Conservation (phyloP, 2,329 filamentous ascomycete genomes). For the Paraconiothyrium brasiliense region DNA sequence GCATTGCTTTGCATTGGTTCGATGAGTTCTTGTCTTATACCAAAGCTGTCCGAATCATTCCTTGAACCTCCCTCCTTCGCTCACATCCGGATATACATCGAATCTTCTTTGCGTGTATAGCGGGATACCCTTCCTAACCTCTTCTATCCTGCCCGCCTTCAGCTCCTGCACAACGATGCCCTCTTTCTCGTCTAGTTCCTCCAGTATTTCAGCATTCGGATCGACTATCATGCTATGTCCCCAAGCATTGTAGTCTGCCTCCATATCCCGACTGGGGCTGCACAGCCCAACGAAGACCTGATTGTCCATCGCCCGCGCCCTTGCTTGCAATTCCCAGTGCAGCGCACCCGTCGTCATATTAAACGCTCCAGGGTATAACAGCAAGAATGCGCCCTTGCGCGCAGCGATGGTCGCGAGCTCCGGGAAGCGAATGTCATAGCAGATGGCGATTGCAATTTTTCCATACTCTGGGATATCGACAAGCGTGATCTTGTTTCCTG, state of each 20-base stretch:
- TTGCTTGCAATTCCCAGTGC: conserved; percentile 87
- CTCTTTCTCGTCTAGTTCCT: conserved; percentile 81
- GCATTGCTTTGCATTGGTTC: too few species aligned
- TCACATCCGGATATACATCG: conserved; percentile 92
- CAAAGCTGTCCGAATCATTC: conserved; percentile 2
- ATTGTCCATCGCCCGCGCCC: conserved; percentile 89
- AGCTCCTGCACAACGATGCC: conserved; percentile 73
- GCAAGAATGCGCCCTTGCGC: conserved; percentile 82
- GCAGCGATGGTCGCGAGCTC: conserved; percentile 91
- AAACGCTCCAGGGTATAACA: conserved; percentile 96
- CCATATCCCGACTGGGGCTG: conserved; percentile 83
- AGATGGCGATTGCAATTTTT: conserved; percentile 87
- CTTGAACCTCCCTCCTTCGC: conserved; percentile 19
- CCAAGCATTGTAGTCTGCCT: conserved; percentile 85
- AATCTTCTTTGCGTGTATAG: conserved; percentile 86
- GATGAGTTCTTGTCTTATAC: too few species aligned
- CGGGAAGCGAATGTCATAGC: conserved; percentile 97
- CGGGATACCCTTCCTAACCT: conserved; percentile 75
- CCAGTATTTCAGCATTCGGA: conserved; percentile 84
- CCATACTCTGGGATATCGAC: conserved; percentile 90
- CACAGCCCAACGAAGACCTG: conserved; percentile 94
- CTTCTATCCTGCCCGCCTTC: conserved; percentile 53
- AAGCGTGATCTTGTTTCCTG: conserved; percentile 85
- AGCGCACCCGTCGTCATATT: conserved; percentile 91
- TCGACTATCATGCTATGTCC: conserved; percentile 91